Evolutionary conservation across 192 early-diverging fungal genomes (phyloP), one percentile per base, ranked within the genome.

Genomic region (Coemansia asiatica): DNA sequence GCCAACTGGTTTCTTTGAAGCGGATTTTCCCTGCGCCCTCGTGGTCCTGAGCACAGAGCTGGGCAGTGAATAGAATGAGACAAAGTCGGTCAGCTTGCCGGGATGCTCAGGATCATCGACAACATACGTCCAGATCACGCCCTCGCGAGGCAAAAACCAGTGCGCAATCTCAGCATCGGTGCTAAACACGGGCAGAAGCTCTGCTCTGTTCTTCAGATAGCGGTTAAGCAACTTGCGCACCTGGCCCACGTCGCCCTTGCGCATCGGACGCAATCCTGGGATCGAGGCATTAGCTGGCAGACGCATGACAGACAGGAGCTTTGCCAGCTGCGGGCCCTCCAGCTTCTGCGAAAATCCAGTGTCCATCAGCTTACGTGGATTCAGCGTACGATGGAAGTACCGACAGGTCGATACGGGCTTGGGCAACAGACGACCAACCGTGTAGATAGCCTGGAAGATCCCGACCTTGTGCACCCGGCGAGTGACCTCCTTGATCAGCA

Each of bases 391-490:
- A 69, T 99, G 97, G 74, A 86, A 97, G 78, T 99, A 99, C 62
- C 86, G 78, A 64, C 88, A 90, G 2, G 85, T 90, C 6, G 91
- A 70, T 38, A 99, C 76, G 0, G 97, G 94, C 72, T 90, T 97
- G 22, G 97, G 97, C 56, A 99, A 71, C 55, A 89, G 86, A 23
- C 88, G 85, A 33, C 97, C 97, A 16, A 91, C 95, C 38, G 97
- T 99, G 79, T 98, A 99, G 7, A 93, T 90, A 26, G 97, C 97
- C 78, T 99, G 97, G 88, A 98, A 99, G 54, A 95, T 93, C 27
- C 93, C 94, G 61, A 90, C 85, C 27, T 94, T 69, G 75, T 99
- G 91, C 35, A 94, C 91, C 16, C 92, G 88, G 27, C 97, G 87
- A 5, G 97, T 99, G 31, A 99, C 90, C 76, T 99, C 97, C 79